phyloP scores from a whole-genome alignment of 495 filamentous ascomycete genomes.

The Penicillium atrosanguineum region DNA sequence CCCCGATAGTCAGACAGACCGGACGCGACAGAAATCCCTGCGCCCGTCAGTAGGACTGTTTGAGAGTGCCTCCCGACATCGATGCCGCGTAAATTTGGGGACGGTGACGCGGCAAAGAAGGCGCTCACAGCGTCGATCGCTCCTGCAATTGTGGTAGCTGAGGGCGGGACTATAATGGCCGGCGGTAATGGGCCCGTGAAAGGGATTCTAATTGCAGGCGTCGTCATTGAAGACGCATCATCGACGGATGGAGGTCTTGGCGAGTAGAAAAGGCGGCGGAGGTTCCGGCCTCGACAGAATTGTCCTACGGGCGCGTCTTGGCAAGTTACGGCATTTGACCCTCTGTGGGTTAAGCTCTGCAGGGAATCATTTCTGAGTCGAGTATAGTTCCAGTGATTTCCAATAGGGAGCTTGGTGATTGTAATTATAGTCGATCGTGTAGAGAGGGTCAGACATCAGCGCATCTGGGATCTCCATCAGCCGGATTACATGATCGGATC shows the following conservation, averaged over 20 bases:
- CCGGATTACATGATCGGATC: slow-evolving; percentile 29
- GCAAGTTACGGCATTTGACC: neutral
- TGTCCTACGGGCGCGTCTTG: slow-evolving; percentile 9
- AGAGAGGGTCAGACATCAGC: slow-evolving; percentile 13
- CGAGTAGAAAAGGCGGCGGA: slow-evolving; percentile 3
- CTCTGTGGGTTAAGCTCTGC: neutral
- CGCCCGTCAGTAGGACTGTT: slow-evolving; percentile 84
- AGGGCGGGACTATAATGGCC: slow-evolving; percentile 68
- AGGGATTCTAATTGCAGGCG: slow-evolving; percentile 79
- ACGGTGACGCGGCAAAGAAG: slow-evolving; percentile 65
- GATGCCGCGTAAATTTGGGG: slow-evolving; percentile 44
- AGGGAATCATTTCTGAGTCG: neutral
- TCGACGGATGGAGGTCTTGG: slow-evolving; percentile 8
- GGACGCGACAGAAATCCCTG: slow-evolving; percentile 89
- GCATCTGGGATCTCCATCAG: slow-evolving; percentile 18
- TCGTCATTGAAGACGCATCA: slow-evolving; percentile 53
- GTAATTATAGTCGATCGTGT: neutral
- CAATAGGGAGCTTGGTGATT: slow-evolving; percentile 1
- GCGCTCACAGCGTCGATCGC: slow-evolving; percentile 71
- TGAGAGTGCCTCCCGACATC: slow-evolving; percentile 46
- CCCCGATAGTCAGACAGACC: slow-evolving; percentile 93
- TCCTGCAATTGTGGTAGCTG: slow-evolving; percentile 64
- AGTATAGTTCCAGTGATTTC: neutral
- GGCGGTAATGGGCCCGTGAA: slow-evolving; percentile 83
- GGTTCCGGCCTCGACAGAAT: neutral